These are phyloP conservation scores for Podaxis rugospora DNA, from an alignment of 768 basidiomycete genomes.

Conservation along the genomic window DNA sequence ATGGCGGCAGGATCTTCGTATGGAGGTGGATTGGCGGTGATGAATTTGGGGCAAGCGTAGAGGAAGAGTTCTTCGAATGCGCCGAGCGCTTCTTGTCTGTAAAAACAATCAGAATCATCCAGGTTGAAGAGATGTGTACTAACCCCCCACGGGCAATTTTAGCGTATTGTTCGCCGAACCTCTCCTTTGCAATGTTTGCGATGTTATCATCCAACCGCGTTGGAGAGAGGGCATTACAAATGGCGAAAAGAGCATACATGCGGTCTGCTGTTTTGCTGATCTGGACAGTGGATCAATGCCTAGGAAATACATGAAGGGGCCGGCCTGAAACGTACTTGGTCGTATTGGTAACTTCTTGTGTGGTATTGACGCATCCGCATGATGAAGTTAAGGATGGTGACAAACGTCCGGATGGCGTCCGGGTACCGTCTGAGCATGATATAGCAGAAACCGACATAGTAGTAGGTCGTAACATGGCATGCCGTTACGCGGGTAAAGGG, in stretches of 20 bases:
- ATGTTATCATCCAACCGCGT: constrained; percentile 93
- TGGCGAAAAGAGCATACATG: constrained; percentile 94
- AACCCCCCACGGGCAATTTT: constrained; percentile 81
- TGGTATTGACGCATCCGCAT: constrained; percentile 96
- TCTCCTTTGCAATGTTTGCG: constrained; percentile 87
- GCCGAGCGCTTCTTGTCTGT: constrained; percentile 65
- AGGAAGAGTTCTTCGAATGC: constrained; percentile 92
- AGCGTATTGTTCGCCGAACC: constrained; percentile 85
- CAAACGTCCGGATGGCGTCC: constrained; percentile 92
- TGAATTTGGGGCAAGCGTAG: constrained; percentile 95
- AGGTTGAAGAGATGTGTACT: constrained; percentile 7
- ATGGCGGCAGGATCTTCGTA: constrained; percentile 77
- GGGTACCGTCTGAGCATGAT: constrained; percentile 92
- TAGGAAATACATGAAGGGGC: not conserved
- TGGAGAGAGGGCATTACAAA: constrained; percentile 91
- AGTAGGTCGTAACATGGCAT: constrained; percentile 93
- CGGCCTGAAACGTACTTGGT: constrained; percentile 54
- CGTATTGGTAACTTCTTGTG: constrained; percentile 93
- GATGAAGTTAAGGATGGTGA: constrained; percentile 91
- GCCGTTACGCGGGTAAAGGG: constrained; percentile 94
- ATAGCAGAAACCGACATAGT: constrained; percentile 97
- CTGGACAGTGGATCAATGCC: constrained; percentile 30
- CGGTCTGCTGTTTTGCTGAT: constrained; percentile 97
- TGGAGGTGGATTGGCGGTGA: constrained; percentile 89
- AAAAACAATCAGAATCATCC: not conserved